Evolutionary conservation across 352 stramenopile genomes (phyloP).

Genomic region (Globisporangium acanthophoron): DNA sequence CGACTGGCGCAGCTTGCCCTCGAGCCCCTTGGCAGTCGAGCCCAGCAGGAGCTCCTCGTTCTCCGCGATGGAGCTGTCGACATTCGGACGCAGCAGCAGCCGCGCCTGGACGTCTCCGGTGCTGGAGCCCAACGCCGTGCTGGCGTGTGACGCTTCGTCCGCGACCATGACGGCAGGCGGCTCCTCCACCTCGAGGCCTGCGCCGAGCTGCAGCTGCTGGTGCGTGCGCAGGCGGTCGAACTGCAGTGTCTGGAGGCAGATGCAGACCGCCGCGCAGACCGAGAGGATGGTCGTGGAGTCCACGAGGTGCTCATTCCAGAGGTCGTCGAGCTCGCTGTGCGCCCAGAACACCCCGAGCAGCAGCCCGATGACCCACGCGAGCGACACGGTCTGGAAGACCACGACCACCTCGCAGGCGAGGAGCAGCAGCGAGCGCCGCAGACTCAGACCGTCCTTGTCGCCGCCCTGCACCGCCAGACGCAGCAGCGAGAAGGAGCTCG

Average conservation of each 20-base stretch:
- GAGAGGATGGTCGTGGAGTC: conserved; percentile 15
- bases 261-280: conserved; percentile 31
- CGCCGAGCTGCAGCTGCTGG: conserved; percentile 58
- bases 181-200: conserved; percentile 43
- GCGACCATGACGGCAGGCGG: conserved; percentile 15
- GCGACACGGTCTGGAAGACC: conserved; percentile 47
- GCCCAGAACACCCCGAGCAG: conserved; percentile 38
- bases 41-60: conserved; percentile 36
- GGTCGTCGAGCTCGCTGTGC: conserved; percentile 37
- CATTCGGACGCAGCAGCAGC: conserved; percentile 30
- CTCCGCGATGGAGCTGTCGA: conserved; percentile 30
- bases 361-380: conserved; percentile 44
- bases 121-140: not conserved
- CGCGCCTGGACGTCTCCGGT: conserved; percentile 9
- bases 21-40: conserved; percentile 29
- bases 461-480: conserved; percentile 35
- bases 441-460: conserved; percentile 26
- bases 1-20: conserved; percentile 37
- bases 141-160: conserved; percentile 6
- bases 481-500: conserved; percentile 52
- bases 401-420: conserved; percentile 63
- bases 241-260: conserved; percentile 52
- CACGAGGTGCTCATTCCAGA: conserved; percentile 25
- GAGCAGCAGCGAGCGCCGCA: conserved; percentile 50
- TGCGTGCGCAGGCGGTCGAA: conserved; percentile 61